Percentiles rank a stretch among this genome's conserved stretches.
Conservation (phyloP, 2,329 filamentous ascomycete species). For the Cladosporium sp. region DNA sequence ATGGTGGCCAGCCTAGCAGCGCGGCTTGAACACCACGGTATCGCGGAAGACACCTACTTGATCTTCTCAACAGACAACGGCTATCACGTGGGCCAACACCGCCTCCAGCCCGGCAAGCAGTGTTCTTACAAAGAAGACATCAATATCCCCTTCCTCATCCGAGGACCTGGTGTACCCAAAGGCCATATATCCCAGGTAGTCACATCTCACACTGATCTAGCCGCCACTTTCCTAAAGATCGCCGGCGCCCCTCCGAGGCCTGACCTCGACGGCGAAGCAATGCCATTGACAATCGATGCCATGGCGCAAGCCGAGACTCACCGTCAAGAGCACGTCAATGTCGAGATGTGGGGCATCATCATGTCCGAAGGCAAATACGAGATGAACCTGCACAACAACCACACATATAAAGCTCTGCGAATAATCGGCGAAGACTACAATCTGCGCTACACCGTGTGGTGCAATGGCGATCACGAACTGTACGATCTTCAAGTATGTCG, state of each 20-base stretch:
- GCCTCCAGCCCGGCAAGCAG: slow-evolving; percentile 43
- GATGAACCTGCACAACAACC: slow-evolving; percentile 27
- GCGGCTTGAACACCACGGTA: slow-evolving; percentile 44
- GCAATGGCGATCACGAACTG: slow-evolving; percentile 66
- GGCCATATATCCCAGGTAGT: slow-evolving; percentile 36
- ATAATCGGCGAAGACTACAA: slow-evolving; percentile 50
- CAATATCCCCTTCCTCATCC: slow-evolving; percentile 42
- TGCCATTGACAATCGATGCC: slow-evolving; percentile 36
- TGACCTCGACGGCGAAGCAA: slow-evolving; percentile 38
- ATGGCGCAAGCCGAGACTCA: slow-evolving; percentile 21
- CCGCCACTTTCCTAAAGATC: slow-evolving; percentile 40
- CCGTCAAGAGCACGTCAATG: slow-evolving; percentile 41
- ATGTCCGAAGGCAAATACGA: slow-evolving; percentile 35
- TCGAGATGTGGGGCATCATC: slow-evolving; percentile 45
- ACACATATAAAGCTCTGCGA: slow-evolving; percentile 37
- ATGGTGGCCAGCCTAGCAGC: slow-evolving; percentile 50
- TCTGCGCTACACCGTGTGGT: slow-evolving; percentile 69
- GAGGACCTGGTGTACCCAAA: slow-evolving; percentile 40
- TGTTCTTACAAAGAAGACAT: slow-evolving; percentile 44
- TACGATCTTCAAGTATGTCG: slow-evolving; percentile 51
- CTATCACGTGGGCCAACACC: slow-evolving; percentile 43
- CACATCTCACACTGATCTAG: slow-evolving; percentile 43
- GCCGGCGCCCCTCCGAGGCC: slow-evolving; percentile 28
- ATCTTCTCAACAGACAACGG: slow-evolving; percentile 46
- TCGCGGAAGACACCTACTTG: slow-evolving; percentile 52